Conservation (phyloP, 2,329 filamentous ascomycete species). For the Gnomoniopsis smithogilvyi region DNA sequence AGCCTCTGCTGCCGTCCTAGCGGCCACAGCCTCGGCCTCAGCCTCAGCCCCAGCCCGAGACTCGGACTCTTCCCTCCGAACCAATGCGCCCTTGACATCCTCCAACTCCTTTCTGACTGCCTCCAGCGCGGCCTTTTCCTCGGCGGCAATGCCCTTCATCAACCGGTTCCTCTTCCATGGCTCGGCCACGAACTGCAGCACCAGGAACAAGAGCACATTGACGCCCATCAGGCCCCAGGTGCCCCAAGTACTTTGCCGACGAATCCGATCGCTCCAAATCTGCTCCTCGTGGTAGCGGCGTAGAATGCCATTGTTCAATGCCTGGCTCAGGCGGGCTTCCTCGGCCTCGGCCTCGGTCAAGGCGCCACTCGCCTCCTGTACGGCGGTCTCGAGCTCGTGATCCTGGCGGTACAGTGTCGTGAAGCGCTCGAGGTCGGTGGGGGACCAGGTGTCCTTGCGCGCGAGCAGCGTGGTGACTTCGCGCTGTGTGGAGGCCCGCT, state of each 20-base stretch:
- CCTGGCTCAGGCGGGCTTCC: constrained; percentile 72
- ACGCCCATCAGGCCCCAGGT: constrained; percentile 98
- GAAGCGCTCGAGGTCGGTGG: constrained; percentile 87
- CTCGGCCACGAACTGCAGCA: constrained; percentile 86
- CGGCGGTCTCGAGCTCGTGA: constrained; percentile 86
- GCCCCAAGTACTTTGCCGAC: constrained; percentile 95
- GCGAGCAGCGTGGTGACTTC: constrained; percentile 94
- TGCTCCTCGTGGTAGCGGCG: constrained; percentile 97
- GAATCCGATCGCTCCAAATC: constrained; percentile 97
- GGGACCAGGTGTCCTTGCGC: constrained; percentile 88
- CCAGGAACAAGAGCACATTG: constrained; percentile 84
- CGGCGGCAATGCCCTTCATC: constrained; percentile 78
- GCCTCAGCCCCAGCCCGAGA: constrained; percentile 14
- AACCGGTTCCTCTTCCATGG: constrained; percentile 83
- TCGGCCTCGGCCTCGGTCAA: constrained; percentile 74
- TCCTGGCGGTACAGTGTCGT: constrained; percentile 88
- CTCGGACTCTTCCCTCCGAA: constrained; percentile 18
- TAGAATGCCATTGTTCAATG: constrained; percentile 78
- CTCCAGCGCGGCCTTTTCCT: constrained; percentile 60
- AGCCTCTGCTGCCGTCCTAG: neutral
- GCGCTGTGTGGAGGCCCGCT: constrained; percentile 84
- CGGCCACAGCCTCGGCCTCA: constrained; percentile 1
- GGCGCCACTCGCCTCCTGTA: constrained; percentile 66
- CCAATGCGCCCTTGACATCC: constrained; percentile 28
- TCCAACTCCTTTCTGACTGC: constrained; percentile 43